phyloP scores from a whole-genome alignment of 73 alveolate species.

The Tetrahymena thermophila region DNA sequence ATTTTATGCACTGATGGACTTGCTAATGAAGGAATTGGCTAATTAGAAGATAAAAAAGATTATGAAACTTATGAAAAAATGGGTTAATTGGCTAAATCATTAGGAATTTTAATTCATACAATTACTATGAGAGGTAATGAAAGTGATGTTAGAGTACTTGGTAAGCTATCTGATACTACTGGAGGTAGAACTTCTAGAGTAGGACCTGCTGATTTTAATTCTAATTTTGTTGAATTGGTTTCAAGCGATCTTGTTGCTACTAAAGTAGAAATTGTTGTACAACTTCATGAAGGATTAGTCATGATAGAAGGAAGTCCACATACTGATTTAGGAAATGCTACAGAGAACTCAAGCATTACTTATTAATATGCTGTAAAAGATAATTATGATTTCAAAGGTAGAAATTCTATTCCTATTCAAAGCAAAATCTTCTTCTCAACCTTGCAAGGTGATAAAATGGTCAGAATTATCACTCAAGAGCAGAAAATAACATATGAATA shows the following conservation, averaged over 20 bases:
- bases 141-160: slow-evolving; percentile 65
- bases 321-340: slow-evolving; percentile 77
- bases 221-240: slow-evolving; percentile 75
- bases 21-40: slow-evolving; percentile 90
- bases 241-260: slow-evolving; percentile 76
- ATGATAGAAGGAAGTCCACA: slow-evolving; percentile 74
- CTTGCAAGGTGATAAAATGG: slow-evolving; percentile 64
- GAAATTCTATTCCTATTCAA: slow-evolving; percentile 72
- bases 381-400: slow-evolving; percentile 43
- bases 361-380: slow-evolving; percentile 73
- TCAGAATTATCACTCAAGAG: slow-evolving; percentile 70
- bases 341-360: slow-evolving; percentile 64
- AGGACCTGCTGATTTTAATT: slow-evolving; percentile 62
- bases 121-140: slow-evolving; percentile 88
- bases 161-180: slow-evolving; percentile 68
- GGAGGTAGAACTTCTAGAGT: slow-evolving; percentile 89
- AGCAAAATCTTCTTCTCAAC: slow-evolving; percentile 56
- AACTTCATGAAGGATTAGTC: slow-evolving; percentile 73
- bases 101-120: slow-evolving; percentile 67
- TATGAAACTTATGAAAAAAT: slow-evolving; percentile 67
- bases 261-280: slow-evolving; percentile 62
- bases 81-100: slow-evolving; percentile 69
- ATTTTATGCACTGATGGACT: slow-evolving; percentile 94
- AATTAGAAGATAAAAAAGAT: slow-evolving; percentile 53
- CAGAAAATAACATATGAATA: slow-evolving; percentile 55